These are phyloP conservation scores for Leucaena leucocephala DNA, from an alignment of 306 rosid species.

Conservation along the genomic window DNA sequence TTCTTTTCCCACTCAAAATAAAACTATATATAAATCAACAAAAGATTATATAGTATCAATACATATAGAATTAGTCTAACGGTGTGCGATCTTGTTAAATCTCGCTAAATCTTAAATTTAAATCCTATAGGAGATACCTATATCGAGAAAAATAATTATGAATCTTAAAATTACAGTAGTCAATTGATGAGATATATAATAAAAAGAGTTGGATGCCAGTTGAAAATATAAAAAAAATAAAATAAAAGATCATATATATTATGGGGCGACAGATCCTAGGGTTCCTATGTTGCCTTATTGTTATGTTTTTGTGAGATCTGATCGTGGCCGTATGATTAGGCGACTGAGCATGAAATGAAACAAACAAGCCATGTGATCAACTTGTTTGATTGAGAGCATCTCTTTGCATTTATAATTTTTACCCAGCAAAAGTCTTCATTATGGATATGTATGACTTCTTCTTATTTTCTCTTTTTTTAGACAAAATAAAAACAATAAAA, in stretches of 20 bases:
- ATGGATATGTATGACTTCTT: not conserved
- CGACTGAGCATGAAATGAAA: conserved; percentile 37
- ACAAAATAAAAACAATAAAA: not conserved
- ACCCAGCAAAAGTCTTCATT: not conserved
- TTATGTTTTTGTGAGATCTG: conserved; percentile 47
- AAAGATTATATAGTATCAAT: conserved; percentile 25
- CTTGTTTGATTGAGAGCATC: conserved; percentile 34
- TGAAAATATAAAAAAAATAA: not conserved
- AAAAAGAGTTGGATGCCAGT: too few relatives aligned
- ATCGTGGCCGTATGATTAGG: conserved; percentile 49
- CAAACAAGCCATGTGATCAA: conserved; percentile 58
- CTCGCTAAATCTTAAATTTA: too few relatives aligned
- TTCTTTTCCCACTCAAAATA: conserved; percentile 36
- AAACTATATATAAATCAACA: conserved; percentile 18
- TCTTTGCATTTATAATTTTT: conserved; percentile 23
- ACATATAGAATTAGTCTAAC: too few relatives aligned
- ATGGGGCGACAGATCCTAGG: conserved; percentile 57
- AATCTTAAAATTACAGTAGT: too few relatives aligned
- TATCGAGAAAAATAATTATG: too few relatives aligned
- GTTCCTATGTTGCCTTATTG: conserved; percentile 38
- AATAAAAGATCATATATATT: conserved; percentile 33
- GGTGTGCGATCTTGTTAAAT: too few relatives aligned
- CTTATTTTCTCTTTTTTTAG: not conserved
- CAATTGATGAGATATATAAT: too few relatives aligned
- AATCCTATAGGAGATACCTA: too few relatives aligned